Evolutionary conservation across 2,329 filamentous ascomycete species (phyloP), one percentile per base, ranked within the genome.

Genomic region (Hypoxylon sp.): DNA sequence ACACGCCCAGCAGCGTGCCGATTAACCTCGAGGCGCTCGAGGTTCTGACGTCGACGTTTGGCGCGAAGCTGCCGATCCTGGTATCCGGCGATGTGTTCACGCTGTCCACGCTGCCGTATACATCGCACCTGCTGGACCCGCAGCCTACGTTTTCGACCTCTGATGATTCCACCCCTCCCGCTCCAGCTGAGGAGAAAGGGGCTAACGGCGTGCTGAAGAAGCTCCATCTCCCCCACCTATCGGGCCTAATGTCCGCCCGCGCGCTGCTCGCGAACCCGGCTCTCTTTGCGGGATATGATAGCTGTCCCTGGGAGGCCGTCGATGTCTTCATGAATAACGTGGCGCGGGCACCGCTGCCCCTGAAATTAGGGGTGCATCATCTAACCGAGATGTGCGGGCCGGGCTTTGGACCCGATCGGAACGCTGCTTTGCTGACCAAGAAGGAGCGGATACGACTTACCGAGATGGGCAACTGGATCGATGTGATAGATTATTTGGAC

Each of bases 71-170:
- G 0, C 91, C 90, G 0, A 84, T 91, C 39, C 81, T 92, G 5
- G 85, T 90, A 2, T 92, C 91, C n/a, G 90, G 91, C 14, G 90
- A 92, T 72, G 86, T 91, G 19, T 92, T 91, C 72, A 85, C 88
- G 31, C 81, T 90, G 55, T 78, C 78, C 55, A 73, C 82, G 10
- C 79, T 88, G 26, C 85, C 85, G 11, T 83, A 86, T 53, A 77
- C 78, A 44, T 79, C 80, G 26, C 78, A 78, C 66, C 67, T 80
- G 37, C 67, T 76, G 5, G 70, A 73, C 54, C 63, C 63, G n/a
- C 62, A 63, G 39, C 73, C 73, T 44, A 76, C 75, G 29, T 75
- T 76, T 42, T 76, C 70, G 14, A 59, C 65, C 46, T 47, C 65
- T 54, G 73, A 50, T 60, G 58, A 44, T 33, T 24, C 58, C 26